These are phyloP conservation scores for Uronychia binucleata DNA, from an alignment of 73 alveolate species.

Conservation along the genomic window DNA sequence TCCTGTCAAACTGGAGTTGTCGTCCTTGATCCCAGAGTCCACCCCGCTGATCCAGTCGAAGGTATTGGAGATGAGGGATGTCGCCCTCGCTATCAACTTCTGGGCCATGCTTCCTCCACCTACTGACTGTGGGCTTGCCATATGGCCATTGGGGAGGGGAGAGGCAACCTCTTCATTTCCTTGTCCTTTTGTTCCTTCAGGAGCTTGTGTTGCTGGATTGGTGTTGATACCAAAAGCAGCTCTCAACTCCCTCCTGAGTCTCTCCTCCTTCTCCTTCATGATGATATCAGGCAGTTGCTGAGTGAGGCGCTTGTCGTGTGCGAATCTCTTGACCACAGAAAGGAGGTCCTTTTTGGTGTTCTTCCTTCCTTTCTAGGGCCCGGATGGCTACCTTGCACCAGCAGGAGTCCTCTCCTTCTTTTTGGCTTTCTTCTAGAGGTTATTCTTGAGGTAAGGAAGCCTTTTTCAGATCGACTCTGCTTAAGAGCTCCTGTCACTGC, in stretches of 20 bases:
- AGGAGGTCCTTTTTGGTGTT: not conserved
- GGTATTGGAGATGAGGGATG: not conserved
- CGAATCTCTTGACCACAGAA: not conserved
- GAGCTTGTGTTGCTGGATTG: not conserved
- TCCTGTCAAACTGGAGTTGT: not conserved
- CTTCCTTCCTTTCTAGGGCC: not conserved
- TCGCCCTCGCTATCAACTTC: not conserved
- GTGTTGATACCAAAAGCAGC: not conserved
- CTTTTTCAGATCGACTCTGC: not conserved
- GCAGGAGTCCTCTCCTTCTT: not conserved
- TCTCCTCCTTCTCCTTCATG: not conserved
- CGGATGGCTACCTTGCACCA: not conserved
- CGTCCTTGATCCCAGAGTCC: too few species aligned
- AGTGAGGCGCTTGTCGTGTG: not conserved
- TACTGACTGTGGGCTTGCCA: not conserved
- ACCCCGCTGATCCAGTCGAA: not conserved
- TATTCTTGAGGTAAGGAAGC: not conserved
- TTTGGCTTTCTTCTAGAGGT: not conserved
- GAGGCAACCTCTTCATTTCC: not conserved
- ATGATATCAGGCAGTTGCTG: not conserved
- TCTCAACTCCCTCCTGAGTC: not conserved
- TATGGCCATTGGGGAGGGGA: too few species aligned
- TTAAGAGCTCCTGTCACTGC: not conserved
- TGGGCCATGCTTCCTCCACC: not conserved
- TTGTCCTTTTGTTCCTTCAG: not conserved